phyloP scores from a whole-genome alignment of 257 asterid genomes.

The Scutellaria baicalensis region DNA sequence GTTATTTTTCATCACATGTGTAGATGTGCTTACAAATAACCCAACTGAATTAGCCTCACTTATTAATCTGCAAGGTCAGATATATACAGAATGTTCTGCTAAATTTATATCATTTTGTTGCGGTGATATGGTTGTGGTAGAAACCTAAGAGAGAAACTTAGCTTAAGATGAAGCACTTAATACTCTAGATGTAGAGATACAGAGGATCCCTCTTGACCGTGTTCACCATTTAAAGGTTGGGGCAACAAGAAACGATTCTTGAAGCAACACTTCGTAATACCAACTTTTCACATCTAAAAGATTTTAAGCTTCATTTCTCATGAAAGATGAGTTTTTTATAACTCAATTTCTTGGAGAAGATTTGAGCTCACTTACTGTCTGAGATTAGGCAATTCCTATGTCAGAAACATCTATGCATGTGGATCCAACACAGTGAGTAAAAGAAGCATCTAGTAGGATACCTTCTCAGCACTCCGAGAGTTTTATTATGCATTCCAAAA shows the following conservation, averaged over 20 bases:
- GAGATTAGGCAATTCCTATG: not conserved
- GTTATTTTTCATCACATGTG: not conserved
- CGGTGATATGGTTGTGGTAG: no score
- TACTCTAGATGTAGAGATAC: no score
- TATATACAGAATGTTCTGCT: not conserved
- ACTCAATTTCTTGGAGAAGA: not conserved
- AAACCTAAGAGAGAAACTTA: no score
- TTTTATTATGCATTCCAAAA: not conserved
- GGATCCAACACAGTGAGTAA: not conserved
- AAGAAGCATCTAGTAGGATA: not conserved
- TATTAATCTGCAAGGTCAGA: conserved; percentile 1
- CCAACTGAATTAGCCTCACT: not conserved
- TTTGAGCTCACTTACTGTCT: not conserved
- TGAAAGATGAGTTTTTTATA: not conserved
- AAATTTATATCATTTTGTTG: not conserved
- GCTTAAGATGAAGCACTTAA: no score
- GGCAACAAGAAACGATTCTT: not conserved
- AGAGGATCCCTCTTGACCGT: not conserved
- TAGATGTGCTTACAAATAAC: not conserved
- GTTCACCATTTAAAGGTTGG: not conserved
- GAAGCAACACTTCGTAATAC: not conserved
- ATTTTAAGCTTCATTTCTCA: not conserved
- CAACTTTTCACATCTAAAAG: not conserved
- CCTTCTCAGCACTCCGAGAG: not conserved
- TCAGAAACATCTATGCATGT: not conserved